Base-by-base conservation (phyloP, 179 eudicot genomes). In the Spergularia azorica region DNA sequence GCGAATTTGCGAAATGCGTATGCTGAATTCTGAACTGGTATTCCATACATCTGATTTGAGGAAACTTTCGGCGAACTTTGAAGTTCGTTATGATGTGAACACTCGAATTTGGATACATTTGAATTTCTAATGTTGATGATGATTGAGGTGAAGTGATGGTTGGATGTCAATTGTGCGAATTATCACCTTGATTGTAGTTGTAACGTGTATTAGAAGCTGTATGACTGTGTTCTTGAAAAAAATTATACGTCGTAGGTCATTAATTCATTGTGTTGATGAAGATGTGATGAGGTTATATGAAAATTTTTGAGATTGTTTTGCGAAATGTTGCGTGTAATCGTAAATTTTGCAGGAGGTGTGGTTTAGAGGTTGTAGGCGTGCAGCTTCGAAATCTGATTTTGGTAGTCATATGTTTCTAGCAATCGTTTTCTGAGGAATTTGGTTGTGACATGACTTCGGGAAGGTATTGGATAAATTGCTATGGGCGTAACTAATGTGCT, bases 241-340 rank as follows among this genome's bases (percentile, higher is more conserved):
- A 61, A 17, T 36, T 43, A 1, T n/a, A n/a, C 17, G 3, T 36
- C 51, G 72, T 61, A 61, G 2, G 32, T 26, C 32, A 26, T 26
- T 26, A 26, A 26, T 26, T 26, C 32, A 26, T 2, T 26, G 54
- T 9, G 50, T 61, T 21, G 67, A 13, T 21, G 26, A 17, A 3
- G 21, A 52, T 76, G 43, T 14, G 36, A 18, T 63, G n/a, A 56
- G 48, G n/a, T 43, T 18, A 41, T 21, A 20, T 76, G 65, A 66
- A 71, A 14, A 1, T 3, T 50, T n/a, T 11, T 17, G 0, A 5
- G 32, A 55, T 62, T n/a, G 13, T 58, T 5, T 51, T 5, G 14
- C 61, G 5, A 5, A 46, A 66, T 4, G 50, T 20, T 52, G 26
- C 64, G 11, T 4, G 51, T 32, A 50, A 17, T 62, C 26, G 2